These are phyloP conservation scores for Globisporangium parvum DNA, from an alignment of 352 stramenopile genomes.

Conservation along the genomic window DNA sequence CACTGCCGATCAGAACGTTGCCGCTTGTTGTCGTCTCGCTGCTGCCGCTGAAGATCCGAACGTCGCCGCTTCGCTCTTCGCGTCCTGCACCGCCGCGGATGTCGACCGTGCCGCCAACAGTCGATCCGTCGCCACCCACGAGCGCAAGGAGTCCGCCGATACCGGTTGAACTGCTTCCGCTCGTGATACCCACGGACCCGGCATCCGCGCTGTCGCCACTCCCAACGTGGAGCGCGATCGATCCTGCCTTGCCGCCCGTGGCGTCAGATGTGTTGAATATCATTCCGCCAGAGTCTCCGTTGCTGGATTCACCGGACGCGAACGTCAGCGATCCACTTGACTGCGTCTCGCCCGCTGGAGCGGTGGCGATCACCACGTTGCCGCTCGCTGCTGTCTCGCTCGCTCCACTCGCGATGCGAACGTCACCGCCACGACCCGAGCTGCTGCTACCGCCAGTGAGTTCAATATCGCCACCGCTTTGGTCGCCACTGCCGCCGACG, in stretches of 20 bases:
- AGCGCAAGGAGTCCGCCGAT: slow-evolving; percentile 7
- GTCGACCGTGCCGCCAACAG: slow-evolving; percentile 9
- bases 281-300: slow-evolving; percentile 9
- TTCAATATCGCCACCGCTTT: slow-evolving; percentile 18
- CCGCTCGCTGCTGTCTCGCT: slow-evolving; percentile 2
- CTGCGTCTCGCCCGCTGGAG: background rate
- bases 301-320: background rate
- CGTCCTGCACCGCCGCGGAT: slow-evolving; percentile 2
- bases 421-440: slow-evolving; percentile 3
- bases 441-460: slow-evolving; percentile 14
- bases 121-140: slow-evolving; percentile 7
- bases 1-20: slow-evolving; percentile 8
- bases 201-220: background rate
- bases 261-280: slow-evolving; percentile 1
- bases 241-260: slow-evolving; percentile 4
- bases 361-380: slow-evolving; percentile 6
- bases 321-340: slow-evolving; percentile 7
- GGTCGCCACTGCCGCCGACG: slow-evolving; percentile 13
- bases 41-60: slow-evolving; percentile 14
- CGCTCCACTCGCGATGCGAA: slow-evolving; percentile 8
- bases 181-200: background rate
- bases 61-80: slow-evolving; percentile 5
- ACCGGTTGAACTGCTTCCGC: slow-evolving; percentile 3
- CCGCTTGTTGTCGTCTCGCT: slow-evolving; percentile 14
- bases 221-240: slow-evolving; percentile 6